Conservation (phyloP, 176 grass and related monocot species). For the Avena insularis region DNA sequence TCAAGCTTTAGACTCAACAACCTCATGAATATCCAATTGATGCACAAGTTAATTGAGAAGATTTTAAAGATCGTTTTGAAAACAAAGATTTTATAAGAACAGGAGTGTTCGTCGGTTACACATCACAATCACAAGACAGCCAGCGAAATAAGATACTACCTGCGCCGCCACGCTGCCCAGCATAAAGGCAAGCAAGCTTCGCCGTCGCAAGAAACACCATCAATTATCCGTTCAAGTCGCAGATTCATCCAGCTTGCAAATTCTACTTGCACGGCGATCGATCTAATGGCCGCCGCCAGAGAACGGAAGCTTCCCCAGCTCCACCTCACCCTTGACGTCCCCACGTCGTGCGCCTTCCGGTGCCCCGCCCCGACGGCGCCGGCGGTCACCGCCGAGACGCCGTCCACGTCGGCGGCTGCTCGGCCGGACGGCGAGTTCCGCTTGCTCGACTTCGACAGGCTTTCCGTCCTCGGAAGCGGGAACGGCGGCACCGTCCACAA, state of each 20-base stretch:
- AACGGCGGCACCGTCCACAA: conserved; percentile 59
- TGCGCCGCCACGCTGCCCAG: background rate
- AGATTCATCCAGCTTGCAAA: no score
- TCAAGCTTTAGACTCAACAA: background rate
- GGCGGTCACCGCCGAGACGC: background rate
- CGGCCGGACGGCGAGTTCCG: conserved; percentile 37
- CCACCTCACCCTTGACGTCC: background rate
- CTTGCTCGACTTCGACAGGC: conserved; percentile 30
- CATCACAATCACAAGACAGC: background rate
- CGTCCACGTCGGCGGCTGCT: background rate
- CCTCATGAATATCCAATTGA: background rate
- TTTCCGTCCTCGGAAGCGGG: conserved; percentile 49
- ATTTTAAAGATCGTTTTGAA: background rate
- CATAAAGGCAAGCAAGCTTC: background rate
- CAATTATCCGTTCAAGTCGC: background rate
- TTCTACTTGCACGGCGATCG: background rate
- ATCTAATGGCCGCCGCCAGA: conserved; percentile 1
- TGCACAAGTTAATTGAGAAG: background rate
- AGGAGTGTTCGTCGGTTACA: background rate
- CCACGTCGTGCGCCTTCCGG: background rate
- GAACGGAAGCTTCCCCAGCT: conserved; percentile 10
- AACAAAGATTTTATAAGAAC: background rate
- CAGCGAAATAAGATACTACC: background rate
- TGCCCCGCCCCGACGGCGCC: background rate
- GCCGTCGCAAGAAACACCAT: background rate